These are phyloP conservation scores for Glarea lozoyensis DNA, from an alignment of 495 filamentous ascomycete species.

Conservation along the genomic window DNA sequence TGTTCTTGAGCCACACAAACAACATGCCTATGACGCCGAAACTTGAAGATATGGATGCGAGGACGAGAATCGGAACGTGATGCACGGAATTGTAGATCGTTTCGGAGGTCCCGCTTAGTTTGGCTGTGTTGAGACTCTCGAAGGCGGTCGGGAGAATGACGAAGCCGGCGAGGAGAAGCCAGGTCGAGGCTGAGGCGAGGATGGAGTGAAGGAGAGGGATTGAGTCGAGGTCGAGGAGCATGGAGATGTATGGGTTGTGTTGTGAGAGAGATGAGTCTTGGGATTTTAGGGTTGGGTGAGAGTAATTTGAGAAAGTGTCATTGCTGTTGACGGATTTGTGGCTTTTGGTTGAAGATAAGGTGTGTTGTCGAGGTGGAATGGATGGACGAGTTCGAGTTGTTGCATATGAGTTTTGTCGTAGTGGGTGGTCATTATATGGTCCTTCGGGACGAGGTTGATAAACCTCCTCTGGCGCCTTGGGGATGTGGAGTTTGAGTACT, in stretches of 20 bases:
- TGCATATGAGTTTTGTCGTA: too few species aligned
- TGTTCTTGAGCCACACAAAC: conserved; percentile 19
- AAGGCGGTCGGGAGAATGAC: conserved; percentile 33
- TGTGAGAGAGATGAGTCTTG: too few species aligned
- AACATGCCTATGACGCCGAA: conserved; percentile 24
- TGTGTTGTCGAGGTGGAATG: too few species aligned
- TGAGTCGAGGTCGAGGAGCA: conserved; percentile 29
- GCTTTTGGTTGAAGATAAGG: too few species aligned
- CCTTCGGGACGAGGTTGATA: too few species aligned
- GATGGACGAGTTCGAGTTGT: too few species aligned
- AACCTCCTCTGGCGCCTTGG: too few species aligned
- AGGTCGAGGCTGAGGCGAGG: conserved; percentile 21
- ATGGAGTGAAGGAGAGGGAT: conserved; percentile 25
- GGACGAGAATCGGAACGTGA: conserved; percentile 11
- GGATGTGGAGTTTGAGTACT: too few species aligned
- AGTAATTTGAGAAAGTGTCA: too few species aligned
- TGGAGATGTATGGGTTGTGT: conserved; percentile 30
- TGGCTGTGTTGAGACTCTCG: conserved; percentile 11
- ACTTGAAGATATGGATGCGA: conserved; percentile 17
- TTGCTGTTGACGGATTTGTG: too few species aligned
- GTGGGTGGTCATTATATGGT: too few species aligned
- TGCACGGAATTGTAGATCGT: conserved; percentile 12
- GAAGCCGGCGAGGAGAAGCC: conserved; percentile 32
- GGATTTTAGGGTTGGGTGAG: too few species aligned
- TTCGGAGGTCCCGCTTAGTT: not conserved